Base-by-base conservation (phyloP, 2,329 filamentous ascomycete species). In the Grosmannia penicillata region DNA sequence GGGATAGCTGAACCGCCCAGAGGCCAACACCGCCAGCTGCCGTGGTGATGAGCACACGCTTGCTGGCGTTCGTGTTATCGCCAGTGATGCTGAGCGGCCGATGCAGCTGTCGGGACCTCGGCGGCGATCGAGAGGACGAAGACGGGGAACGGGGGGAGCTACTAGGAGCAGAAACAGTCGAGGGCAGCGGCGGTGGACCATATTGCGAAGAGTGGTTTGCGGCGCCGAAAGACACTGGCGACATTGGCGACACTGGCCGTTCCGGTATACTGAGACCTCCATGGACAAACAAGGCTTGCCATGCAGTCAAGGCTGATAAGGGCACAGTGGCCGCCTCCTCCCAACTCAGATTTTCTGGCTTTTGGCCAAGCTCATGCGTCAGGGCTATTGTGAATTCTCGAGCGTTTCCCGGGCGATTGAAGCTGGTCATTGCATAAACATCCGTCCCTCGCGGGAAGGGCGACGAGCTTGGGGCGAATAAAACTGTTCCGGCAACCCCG, bases 401-500 rank as follows among this genome's bases (percentile, higher is more conserved):
- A 4, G 48, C 45, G 37, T 42, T 45, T 9, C 54, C 53, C 7
- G 39, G 40, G 19, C 49, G 46, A 11, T 36, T 28, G 19, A 51
- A 47, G 25, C 31, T 36, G 3, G 50, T 53, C 39, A 47, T 44
- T 15, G 49, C 51, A 44, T 52, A 57, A 23, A 57, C 48, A 29
- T 51, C 47, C 8, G 49, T 45, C 22, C 54, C 54, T 3, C 47
- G 42, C 19, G 43, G 45, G 35, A 55, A 53, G 8, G 46, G 47
- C 3, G 53, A 54, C 22, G 39, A 30, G 1, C 33, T n/a, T 2
- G 51, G 45, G 3, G 53, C 45, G 14, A 43, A 38, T 8, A 50
- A 41, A 2, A 57, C 51, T 4, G 47, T 48, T 9, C 54, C 55
- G 1, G 51, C 41, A 31, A 56, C 43, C 41, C 56, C 55, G 43